phyloP scores from a whole-genome alignment of 1,139 yeast genomes.

The Pichia sp. region DNA sequence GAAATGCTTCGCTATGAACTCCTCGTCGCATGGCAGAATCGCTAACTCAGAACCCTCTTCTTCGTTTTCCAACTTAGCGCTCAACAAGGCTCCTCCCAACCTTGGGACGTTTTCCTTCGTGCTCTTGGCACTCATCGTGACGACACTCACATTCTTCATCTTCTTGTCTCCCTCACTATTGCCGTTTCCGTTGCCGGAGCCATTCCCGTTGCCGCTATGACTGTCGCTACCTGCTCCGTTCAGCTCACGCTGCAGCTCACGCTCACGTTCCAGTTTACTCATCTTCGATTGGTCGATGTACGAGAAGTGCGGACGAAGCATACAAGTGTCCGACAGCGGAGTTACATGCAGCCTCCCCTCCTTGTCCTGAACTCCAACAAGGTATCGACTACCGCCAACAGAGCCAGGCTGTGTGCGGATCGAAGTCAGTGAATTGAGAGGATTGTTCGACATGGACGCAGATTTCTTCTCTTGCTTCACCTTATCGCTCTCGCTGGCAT shows the following conservation, averaged over 20 bases:
- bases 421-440: conserved; percentile 6
- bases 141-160: conserved; percentile 49
- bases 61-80: conserved; percentile 70
- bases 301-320: conserved; percentile 75
- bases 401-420: conserved; percentile 23
- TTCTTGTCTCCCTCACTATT: not conserved
- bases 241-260: conserved; percentile 40
- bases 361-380: conserved; percentile 21
- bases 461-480: not conserved
- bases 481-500: not conserved
- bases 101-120: conserved; percentile 54
- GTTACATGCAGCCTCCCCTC: conserved; percentile 57
- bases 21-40: conserved; percentile 17
- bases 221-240: conserved; percentile 22
- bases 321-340: conserved; percentile 67
- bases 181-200: not conserved
- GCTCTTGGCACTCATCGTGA: conserved; percentile 73
- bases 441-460: not conserved
- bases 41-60: conserved; percentile 38
- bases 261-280: conserved; percentile 35
- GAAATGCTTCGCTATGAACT: conserved; percentile 29
- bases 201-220: conserved; percentile 26
- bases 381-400: conserved; percentile 21
- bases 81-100: conserved; percentile 75
- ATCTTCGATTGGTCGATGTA: conserved; percentile 55